phyloP scores from a whole-genome alignment of 2,329 filamentous ascomycete genomes.

The Colletotrichum sp. region DNA sequence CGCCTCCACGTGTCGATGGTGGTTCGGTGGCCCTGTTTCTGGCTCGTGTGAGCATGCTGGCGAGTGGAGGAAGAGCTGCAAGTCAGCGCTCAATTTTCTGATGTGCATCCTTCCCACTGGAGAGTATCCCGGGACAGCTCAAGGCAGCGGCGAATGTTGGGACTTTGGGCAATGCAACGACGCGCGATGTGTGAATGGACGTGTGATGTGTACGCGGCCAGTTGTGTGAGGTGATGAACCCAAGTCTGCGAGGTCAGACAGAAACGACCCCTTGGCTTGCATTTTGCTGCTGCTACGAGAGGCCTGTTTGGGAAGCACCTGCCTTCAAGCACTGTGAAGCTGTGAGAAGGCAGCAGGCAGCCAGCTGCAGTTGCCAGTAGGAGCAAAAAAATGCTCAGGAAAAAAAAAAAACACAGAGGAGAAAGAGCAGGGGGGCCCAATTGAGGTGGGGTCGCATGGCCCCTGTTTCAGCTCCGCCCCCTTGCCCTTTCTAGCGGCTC shows the following conservation, averaged over 20 bases:
- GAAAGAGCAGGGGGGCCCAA: not conserved
- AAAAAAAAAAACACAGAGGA: not conserved
- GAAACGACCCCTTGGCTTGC: not conserved
- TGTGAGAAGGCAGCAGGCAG: not conserved
- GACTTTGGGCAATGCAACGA: not conserved
- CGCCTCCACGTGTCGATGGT: conserved; percentile 17
- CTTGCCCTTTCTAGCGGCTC: not conserved
- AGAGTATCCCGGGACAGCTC: not conserved
- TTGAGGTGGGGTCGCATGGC: conserved; percentile 5
- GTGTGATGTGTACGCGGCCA: not conserved
- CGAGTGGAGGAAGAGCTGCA: conserved; percentile 3
- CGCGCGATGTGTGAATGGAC: not conserved
- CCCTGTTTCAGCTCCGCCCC: conserved; percentile 18
- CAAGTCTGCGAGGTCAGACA: not conserved
- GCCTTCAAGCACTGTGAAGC: not conserved
- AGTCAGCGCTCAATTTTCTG: not conserved
- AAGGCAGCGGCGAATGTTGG: not conserved
- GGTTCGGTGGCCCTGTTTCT: not conserved
- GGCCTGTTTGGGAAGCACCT: not conserved
- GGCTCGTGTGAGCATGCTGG: not conserved
- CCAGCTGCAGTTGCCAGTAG: not conserved
- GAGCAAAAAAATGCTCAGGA: not conserved
- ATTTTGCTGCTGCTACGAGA: not conserved
- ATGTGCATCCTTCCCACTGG: not conserved
- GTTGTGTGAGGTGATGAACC: not conserved